Percentiles rank a stretch among this genome's conserved stretches.
Conservation (phyloP, 2,329 filamentous ascomycete genomes). For the Aspergillus melleus region DNA sequence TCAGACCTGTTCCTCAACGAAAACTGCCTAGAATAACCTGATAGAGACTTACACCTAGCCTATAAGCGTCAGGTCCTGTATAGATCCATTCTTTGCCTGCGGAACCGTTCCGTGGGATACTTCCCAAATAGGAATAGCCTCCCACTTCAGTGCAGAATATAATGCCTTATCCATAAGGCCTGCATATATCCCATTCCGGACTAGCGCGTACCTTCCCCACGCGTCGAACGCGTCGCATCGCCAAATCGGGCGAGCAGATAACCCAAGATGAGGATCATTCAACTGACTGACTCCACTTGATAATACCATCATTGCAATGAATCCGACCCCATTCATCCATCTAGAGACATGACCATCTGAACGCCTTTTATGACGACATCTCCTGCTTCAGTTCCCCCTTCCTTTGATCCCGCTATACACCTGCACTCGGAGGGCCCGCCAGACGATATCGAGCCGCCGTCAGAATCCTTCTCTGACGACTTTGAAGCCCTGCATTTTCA, state of each 20-base stretch:
- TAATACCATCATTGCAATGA: background rate
- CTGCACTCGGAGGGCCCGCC: conserved; percentile 47
- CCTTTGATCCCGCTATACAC: conserved; percentile 53
- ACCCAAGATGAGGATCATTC: background rate
- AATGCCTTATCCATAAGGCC: background rate
- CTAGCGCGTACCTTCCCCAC: conserved; percentile 26
- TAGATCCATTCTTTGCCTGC: too few relatives aligned
- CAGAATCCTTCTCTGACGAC: conserved; percentile 41
- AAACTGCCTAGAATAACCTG: too few relatives aligned
- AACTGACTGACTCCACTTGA: background rate
- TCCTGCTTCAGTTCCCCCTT: conserved; percentile 42
- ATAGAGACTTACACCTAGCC: too few relatives aligned
- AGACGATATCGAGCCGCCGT: conserved; percentile 24
- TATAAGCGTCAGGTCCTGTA: too few relatives aligned
- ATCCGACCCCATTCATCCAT: background rate
- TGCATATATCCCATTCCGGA: conserved; percentile 13
- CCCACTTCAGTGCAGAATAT: background rate
- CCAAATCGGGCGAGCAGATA: background rate
- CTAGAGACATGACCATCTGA: conserved; percentile 9
- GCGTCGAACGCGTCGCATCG: conserved; percentile 21
- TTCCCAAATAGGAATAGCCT: too few relatives aligned
- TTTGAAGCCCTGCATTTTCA: conserved; percentile 39
- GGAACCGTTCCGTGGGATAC: background rate
- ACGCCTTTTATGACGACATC: conserved; percentile 34
- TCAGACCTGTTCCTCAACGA: too few relatives aligned